Percentiles rank a stretch among this genome's conserved stretches.
These are phyloP conservation scores for Scenedesmus sp. DNA, from an alignment of 163 green algal species.

Conservation along the genomic window DNA sequence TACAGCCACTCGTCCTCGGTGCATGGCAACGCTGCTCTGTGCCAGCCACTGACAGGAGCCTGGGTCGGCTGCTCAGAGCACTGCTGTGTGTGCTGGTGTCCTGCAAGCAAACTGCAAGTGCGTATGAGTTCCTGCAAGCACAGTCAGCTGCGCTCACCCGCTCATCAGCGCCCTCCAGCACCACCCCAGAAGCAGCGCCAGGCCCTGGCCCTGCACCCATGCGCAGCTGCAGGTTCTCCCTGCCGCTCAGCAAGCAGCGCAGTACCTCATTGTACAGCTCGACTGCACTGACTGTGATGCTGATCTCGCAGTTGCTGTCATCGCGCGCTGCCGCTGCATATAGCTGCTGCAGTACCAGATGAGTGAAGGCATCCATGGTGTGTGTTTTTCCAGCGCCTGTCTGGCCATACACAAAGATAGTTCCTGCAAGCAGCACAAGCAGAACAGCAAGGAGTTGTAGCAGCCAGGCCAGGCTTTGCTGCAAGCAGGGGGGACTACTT, in stretches of 20 bases:
- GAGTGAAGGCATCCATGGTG: constrained; percentile 82
- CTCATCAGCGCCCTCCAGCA: constrained; percentile 41
- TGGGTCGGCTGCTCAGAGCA: neutral
- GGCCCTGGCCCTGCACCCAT: neutral
- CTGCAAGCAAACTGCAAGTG: neutral
- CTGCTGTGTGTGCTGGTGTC: neutral
- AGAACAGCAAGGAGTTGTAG: too few species aligned
- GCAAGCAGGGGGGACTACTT: neutral
- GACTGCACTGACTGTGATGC: constrained; percentile 64
- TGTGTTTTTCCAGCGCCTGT: constrained; percentile 95
- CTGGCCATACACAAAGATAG: constrained; percentile 96
- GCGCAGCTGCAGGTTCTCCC: constrained; percentile 46
- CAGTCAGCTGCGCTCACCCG: neutral
- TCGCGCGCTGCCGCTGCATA: constrained; percentile 23
- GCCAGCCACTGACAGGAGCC: too few species aligned
- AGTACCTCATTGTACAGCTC: constrained; percentile 84
- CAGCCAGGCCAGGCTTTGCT: neutral
- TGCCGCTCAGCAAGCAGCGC: constrained; percentile 60
- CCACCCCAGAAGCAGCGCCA: constrained; percentile 17
- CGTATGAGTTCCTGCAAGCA: neutral
- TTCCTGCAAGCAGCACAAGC: constrained; percentile 17
- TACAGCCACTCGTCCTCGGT: too few species aligned
- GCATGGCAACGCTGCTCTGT: too few species aligned
- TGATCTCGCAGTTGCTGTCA: constrained; percentile 55
- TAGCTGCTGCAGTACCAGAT: constrained; percentile 31